Evolutionary conservation across 129 eudicot genomes (phyloP).

Genomic region (Cynara cardunculus): DNA sequence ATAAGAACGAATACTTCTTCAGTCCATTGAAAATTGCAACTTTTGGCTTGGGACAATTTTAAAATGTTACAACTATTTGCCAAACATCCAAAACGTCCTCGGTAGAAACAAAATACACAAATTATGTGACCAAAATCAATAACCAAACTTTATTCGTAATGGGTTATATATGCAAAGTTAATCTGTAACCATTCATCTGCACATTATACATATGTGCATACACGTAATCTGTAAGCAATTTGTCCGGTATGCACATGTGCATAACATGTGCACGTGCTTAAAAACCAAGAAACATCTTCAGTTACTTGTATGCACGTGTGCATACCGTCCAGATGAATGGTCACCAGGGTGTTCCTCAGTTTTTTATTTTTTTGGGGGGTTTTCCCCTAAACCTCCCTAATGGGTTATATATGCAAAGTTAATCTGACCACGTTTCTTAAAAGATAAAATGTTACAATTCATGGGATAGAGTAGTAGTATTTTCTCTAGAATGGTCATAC

Average conservation of each 20-base stretch:
- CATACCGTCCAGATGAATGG: no score
- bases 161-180: no score
- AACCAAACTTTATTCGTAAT: not conserved
- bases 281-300: no score
- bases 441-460: not conserved
- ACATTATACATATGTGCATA: no score
- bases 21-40: not conserved
- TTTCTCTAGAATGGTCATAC: conserved; percentile 25
- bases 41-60: not conserved
- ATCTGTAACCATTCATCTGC: no score
- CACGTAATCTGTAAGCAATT: no score
- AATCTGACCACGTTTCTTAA: not conserved
- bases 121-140: not conserved
- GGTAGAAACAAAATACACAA: not conserved
- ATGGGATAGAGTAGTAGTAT: not conserved
- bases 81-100: not conserved
- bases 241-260: no score
- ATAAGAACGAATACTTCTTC: not conserved
- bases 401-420: not conserved
- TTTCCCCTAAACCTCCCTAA: not conserved
- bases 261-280: no score
- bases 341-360: no score
- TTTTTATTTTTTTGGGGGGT: no score
- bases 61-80: not conserved
- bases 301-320: no score